phyloP scores from a whole-genome alignment of 2,329 filamentous ascomycete genomes.

The Penicillium sp. region DNA sequence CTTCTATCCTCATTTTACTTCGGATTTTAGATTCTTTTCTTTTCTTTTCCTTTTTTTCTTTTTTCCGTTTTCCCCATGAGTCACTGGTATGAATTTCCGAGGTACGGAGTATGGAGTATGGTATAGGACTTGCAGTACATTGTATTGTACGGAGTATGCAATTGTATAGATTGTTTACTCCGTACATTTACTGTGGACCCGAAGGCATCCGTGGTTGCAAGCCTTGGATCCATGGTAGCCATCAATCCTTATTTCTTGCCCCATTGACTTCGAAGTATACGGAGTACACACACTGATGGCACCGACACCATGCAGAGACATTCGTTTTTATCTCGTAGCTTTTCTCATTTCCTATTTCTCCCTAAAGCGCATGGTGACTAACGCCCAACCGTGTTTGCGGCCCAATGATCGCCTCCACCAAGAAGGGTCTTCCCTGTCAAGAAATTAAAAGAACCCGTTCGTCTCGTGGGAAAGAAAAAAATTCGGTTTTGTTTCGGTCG shows the following conservation, averaged over 20 bases:
- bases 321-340: not conserved
- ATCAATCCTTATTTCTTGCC: not conserved
- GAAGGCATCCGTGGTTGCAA: slow-evolving; percentile 15
- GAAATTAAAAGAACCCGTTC: not conserved
- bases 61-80: not conserved
- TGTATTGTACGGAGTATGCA: not conserved
- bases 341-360: slow-evolving; percentile 8
- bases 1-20: not conserved
- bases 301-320: too few species aligned
- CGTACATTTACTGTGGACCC: slow-evolving; percentile 20
- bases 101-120: not conserved
- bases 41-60: not conserved
- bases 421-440: slow-evolving; percentile 7
- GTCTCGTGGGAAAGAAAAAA: not conserved
- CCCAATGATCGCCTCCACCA: slow-evolving; percentile 25
- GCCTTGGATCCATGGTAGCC: slow-evolving; percentile 8
- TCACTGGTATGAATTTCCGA: not conserved
- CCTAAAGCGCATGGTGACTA: slow-evolving; percentile 2
- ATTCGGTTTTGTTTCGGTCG: not conserved
- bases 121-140: not conserved
- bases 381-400: slow-evolving; percentile 24
- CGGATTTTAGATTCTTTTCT: not conserved
- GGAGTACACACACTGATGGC: too few species aligned
- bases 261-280: too few species aligned
- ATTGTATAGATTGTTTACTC: slow-evolving; percentile 1